Evolutionary conservation across 768 basidiomycete genomes (phyloP).

Genomic region (Lactarius trivialis): DNA sequence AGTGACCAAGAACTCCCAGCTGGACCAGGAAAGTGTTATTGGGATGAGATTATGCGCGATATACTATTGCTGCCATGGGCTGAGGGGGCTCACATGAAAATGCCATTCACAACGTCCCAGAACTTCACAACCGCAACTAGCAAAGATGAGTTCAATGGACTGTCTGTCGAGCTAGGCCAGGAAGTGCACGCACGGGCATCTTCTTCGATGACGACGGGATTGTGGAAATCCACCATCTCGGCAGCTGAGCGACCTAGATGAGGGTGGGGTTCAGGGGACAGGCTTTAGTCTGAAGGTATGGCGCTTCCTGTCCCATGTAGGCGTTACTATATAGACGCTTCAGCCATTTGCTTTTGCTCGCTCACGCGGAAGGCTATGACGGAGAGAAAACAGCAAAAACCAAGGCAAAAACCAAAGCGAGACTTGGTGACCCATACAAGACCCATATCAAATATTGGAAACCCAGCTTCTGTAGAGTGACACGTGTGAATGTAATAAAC

Average conservation of each 20-base stretch:
- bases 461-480: too few relatives aligned
- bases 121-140: conserved; percentile 1
- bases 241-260: neutral
- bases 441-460: too few relatives aligned
- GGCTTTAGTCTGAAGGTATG: too few relatives aligned
- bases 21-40: neutral
- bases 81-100: conserved; percentile 2
- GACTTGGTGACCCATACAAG: too few relatives aligned
- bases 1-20: neutral
- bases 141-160: neutral
- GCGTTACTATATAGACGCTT: neutral
- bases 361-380: too few relatives aligned
- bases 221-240: conserved; percentile 1
- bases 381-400: too few relatives aligned
- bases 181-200: neutral
- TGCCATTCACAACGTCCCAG: conserved; percentile 3
- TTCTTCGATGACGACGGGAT: neutral
- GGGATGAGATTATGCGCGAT: too few relatives aligned
- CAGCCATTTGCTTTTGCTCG: too few relatives aligned
- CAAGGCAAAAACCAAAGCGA: too few relatives aligned
- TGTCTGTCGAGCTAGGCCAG: neutral
- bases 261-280: neutral
- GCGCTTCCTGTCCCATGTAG: neutral
- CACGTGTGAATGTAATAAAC: too few relatives aligned
- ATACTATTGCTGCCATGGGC: too few relatives aligned